These are phyloP conservation scores for Echria macrotheca DNA, from an alignment of 495 filamentous ascomycete genomes.

Conservation along the genomic window DNA sequence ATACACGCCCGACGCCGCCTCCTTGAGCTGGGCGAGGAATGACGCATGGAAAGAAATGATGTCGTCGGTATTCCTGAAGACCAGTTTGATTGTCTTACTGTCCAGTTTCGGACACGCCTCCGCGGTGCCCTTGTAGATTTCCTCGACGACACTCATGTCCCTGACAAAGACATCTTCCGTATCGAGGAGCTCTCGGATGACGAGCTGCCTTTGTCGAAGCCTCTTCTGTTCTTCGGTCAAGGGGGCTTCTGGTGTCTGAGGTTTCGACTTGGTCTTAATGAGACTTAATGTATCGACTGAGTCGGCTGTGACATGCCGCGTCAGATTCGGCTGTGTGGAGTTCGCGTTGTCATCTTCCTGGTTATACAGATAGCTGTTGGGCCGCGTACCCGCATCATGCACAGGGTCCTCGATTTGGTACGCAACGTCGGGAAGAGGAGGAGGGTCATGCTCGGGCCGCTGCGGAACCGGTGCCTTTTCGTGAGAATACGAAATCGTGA, in stretches of 20 bases:
- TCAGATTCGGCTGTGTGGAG: slow-evolving; percentile 21
- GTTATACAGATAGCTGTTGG: slow-evolving; percentile 35
- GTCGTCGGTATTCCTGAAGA: slow-evolving; percentile 87
- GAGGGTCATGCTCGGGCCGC: slow-evolving; percentile 30
- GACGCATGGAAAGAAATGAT: slow-evolving; percentile 74
- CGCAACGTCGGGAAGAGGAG: slow-evolving; percentile 17
- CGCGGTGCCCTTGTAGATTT: slow-evolving; percentile 95
- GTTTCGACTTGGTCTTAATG: slow-evolving; percentile 14
- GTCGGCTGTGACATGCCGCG: slow-evolving; percentile 31
- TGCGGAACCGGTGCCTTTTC: slow-evolving; percentile 19
- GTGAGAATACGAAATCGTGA: slow-evolving; percentile 25
- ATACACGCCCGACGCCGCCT: slow-evolving; percentile 70
- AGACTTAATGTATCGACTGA: slow-evolving; percentile 31
- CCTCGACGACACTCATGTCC: slow-evolving; percentile 93
- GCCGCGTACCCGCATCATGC: slow-evolving; percentile 38
- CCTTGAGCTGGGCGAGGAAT: slow-evolving; percentile 73
- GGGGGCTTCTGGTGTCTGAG: slow-evolving; percentile 21
- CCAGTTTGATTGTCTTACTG: slow-evolving; percentile 71
- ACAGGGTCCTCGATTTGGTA: slow-evolving; percentile 25
- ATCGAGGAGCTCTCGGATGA: slow-evolving; percentile 86
- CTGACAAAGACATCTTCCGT: slow-evolving; percentile 82
- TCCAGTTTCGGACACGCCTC: slow-evolving; percentile 75
- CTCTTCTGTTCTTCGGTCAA: slow-evolving; percentile 38
- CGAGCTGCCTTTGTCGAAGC: slow-evolving; percentile 60
- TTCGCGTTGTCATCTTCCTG: slow-evolving; percentile 29